Percentiles rank a stretch among this genome's conserved stretches.
These are phyloP conservation scores for Phytophthora macrochlamydospora DNA, from an alignment of 352 stramenopile species.

Conservation along the genomic window DNA sequence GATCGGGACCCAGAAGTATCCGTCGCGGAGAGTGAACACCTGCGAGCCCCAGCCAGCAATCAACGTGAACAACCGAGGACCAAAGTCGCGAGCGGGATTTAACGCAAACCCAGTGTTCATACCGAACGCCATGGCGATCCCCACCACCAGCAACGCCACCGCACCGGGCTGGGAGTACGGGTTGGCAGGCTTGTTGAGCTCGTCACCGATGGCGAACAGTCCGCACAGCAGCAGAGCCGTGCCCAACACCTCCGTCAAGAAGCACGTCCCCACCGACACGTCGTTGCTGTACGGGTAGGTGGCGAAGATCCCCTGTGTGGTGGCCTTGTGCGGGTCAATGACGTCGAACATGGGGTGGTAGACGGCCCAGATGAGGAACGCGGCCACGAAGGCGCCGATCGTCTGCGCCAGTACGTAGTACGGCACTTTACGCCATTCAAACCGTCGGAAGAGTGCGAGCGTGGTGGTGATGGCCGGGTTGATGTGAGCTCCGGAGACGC, in stretches of 20 bases:
- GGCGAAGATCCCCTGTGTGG: constrained; percentile 40
- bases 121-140: constrained; percentile 60
- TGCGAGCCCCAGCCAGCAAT: constrained; percentile 44
- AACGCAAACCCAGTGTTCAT: constrained; percentile 56
- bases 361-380: constrained; percentile 46
- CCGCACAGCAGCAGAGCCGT: constrained; percentile 55
- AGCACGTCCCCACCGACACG: constrained; percentile 51
- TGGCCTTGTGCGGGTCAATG: constrained; percentile 47
- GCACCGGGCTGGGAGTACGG: constrained; percentile 20
- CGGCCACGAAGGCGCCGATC: constrained; percentile 42
- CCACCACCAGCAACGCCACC: constrained; percentile 50
- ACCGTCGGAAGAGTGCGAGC: constrained; percentile 42
- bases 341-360: constrained; percentile 50
- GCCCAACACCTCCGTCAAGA: constrained; percentile 60
- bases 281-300: constrained; percentile 43
- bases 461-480: constrained; percentile 66
- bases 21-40: constrained; percentile 41
- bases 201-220: constrained; percentile 56
- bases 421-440: constrained; percentile 51
- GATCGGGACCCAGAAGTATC: constrained; percentile 62
- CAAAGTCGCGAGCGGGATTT: constrained; percentile 56
- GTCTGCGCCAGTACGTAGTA: constrained; percentile 50
- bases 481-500: constrained; percentile 52
- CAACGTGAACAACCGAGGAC: constrained; percentile 39
- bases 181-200: constrained; percentile 42